These are phyloP conservation scores for Trichoderma sp. DNA, from an alignment of 2,329 filamentous ascomycete genomes.

Conservation along the genomic window DNA sequence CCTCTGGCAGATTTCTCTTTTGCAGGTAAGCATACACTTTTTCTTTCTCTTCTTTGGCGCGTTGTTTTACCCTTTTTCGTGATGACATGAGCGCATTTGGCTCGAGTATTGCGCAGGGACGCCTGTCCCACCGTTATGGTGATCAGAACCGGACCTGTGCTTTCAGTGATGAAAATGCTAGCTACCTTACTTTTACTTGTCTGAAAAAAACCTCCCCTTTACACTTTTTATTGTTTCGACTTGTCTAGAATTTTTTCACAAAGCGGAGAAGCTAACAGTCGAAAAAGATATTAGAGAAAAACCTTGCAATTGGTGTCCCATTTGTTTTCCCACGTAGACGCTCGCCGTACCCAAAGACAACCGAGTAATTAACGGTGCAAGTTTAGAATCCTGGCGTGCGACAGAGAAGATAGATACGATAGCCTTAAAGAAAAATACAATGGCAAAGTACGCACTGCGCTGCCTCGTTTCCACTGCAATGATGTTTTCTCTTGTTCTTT, in stretches of 20 bases:
- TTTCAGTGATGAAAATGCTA: slow-evolving; percentile 99
- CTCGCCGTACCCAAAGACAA: neutral
- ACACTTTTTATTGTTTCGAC: neutral
- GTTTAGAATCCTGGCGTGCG: slow-evolving; percentile 88
- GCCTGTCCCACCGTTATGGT: slow-evolving; percentile 75
- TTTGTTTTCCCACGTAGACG: neutral
- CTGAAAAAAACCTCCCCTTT: slow-evolving; percentile 59
- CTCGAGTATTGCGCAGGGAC: slow-evolving; percentile 85
- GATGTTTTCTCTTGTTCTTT: slow-evolving; percentile 19
- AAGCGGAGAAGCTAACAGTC: slow-evolving; percentile 14
- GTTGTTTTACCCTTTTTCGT: slow-evolving; percentile 49
- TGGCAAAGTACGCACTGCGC: slow-evolving; percentile 68
- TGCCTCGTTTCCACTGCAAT: neutral
- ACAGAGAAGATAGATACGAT: slow-evolving; percentile 86
- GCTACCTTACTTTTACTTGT: slow-evolving; percentile 89
- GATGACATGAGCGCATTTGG: slow-evolving; percentile 99
- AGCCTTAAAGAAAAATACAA: slow-evolving; percentile 77
- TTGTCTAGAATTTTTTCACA: neutral
- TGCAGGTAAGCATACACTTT: slow-evolving; percentile 21
- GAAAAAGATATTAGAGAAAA: neutral
- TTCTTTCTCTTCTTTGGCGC: slow-evolving; percentile 15
- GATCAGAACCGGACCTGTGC: slow-evolving; percentile 56
- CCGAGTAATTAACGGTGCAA: slow-evolving; percentile 33
- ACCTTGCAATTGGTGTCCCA: neutral
- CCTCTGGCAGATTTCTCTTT: neutral